Percentiles rank a stretch among this genome's conserved stretches.
Conservation (phyloP, 176 grass and related monocot species). For the Ampelocalamus luodianensis region DNA sequence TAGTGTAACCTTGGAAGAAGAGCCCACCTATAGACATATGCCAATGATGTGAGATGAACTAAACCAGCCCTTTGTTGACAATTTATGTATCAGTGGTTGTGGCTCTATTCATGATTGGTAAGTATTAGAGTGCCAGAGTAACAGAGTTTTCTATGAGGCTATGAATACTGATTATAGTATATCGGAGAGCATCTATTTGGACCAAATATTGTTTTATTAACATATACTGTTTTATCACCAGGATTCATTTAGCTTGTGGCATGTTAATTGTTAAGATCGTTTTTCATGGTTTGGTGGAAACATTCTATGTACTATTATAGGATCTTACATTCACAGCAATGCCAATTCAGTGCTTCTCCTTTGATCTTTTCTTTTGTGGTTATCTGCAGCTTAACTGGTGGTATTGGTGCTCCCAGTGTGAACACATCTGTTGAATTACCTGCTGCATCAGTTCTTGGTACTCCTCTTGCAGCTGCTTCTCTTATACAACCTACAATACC, state of each 20-base stretch:
- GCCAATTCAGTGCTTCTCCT: not conserved
- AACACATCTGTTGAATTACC: constrained; percentile 53
- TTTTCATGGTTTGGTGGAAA: constrained; percentile 13
- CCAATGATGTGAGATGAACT: not conserved
- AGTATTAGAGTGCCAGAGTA: not conserved
- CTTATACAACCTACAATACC: constrained; percentile 61
- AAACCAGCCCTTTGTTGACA: not conserved
- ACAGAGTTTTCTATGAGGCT: not conserved
- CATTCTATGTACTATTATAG: not conserved
- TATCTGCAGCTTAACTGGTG: constrained; percentile 67
- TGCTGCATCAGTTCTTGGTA: constrained; percentile 64
- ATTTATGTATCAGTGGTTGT: not conserved
- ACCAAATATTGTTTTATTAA: not conserved
- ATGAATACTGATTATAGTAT: not conserved
- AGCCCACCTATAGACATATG: not conserved
- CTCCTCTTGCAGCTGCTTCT: constrained; percentile 47
- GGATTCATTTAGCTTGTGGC: not conserved
- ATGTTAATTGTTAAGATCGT: constrained; percentile 1
- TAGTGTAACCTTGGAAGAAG: not conserved
- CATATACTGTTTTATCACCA: not conserved
- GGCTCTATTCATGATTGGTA: not conserved
- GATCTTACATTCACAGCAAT: not conserved
- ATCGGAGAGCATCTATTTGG: not conserved
- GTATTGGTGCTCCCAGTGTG: constrained; percentile 56
- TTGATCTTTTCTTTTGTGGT: constrained; percentile 29